Evolutionary conservation across 306 rosid species (phyloP), one percentile per base, ranked within the genome.

Genomic region (Adenanthera pavonina): DNA sequence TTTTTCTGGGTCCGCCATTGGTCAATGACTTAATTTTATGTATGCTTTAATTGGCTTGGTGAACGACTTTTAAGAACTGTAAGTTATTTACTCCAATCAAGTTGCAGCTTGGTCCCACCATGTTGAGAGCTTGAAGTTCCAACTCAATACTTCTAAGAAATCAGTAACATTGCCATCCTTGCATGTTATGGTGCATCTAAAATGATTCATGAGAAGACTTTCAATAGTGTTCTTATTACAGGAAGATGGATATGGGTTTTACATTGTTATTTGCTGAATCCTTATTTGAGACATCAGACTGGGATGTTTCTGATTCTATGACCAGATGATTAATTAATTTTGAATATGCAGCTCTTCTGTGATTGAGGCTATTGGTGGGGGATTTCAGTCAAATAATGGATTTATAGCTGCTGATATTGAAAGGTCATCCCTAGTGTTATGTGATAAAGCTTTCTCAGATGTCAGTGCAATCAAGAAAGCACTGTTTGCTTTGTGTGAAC

Each of bases 371-470:
- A 49, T 82, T 46, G 83, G 80, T 38, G 53, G 86, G 61, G 88
- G 84, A 67, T 25, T 78, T 74, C 78, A 77, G 75, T 81, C 78
- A 74, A 75, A 36, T 47, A 73, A 80, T 57, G 88, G 88, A 73
- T 78, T 89, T 76, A 65, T 89, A 53, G 88, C 88, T 44, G 88
- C 78, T 68, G 92, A 89, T 69, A 51, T 89, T 64, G 87, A 84
- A 64, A 81, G 82, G 56, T 86, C 86, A 38, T 84, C 85, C 68
- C 88, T 89, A 11, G 75, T 89, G 68, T 73, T 89, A 84, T 89
- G 88, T 69, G 88, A 89, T 59, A 79, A 82, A 46, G 88, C 88
- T n/a, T 89, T 89, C 76, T 76, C 61, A 12, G 88, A 86, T 84
- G 48, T 64, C 38, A 69, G 61, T 77, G 82, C 69, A 65, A 76